These are phyloP conservation scores for Maudiozyma humilis DNA, from an alignment of 1,139 yeast genomes.

Conservation along the genomic window DNA sequence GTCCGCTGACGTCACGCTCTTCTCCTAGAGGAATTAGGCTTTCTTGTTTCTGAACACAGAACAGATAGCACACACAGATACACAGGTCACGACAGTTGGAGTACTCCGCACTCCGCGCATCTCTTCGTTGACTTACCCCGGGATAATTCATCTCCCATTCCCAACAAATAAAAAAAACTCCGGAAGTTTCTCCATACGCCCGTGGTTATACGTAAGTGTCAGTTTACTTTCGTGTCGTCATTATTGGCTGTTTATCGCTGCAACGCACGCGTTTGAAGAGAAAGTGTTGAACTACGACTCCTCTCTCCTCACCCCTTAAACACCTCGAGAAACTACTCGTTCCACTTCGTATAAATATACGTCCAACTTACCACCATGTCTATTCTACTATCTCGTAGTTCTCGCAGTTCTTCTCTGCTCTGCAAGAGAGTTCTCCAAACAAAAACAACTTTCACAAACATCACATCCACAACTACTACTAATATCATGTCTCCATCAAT, in stretches of 20 bases:
- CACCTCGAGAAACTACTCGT: background rate
- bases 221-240: background rate
- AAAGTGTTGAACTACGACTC: background rate
- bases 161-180: too few species aligned
- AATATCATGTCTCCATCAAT: constrained; percentile 7
- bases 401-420: background rate
- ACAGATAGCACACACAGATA: background rate
- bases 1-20: background rate
- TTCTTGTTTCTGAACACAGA: background rate
- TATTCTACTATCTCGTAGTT: background rate
- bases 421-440: background rate
- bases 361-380: background rate
- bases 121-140: background rate
- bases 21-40: background rate
- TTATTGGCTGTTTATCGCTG: too few species aligned
- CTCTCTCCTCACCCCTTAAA: background rate
- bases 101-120: background rate
- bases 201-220: background rate
- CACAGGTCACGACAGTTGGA: too few species aligned
- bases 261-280: too few species aligned
- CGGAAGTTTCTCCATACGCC: background rate
- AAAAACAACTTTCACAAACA: background rate
- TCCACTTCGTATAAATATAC: background rate
- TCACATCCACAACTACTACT: background rate
- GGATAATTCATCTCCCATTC: background rate